Evolutionary conservation across 2,329 filamentous ascomycete species (phyloP).

Genomic region (Nannizziopsis barbatae): DNA sequence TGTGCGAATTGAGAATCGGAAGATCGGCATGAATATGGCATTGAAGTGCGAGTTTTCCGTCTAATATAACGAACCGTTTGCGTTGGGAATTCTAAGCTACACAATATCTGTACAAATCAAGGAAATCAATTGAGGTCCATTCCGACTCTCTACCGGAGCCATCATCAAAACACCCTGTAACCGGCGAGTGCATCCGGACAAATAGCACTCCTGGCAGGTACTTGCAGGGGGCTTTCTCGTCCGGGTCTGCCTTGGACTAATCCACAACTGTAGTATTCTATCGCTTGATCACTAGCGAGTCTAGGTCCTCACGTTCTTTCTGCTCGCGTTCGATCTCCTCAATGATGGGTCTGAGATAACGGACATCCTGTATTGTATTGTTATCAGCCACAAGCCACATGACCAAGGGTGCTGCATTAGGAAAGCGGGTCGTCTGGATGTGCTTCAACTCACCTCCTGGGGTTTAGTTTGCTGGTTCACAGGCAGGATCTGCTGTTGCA

Average conservation of each 20-base stretch:
- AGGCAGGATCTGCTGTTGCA: conserved; percentile 50
- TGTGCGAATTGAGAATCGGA: background rate
- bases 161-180: too few species aligned
- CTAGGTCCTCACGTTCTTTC: conserved; percentile 57
- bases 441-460: conserved; percentile 45
- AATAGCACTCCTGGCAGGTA: too few species aligned
- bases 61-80: background rate
- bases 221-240: background rate
- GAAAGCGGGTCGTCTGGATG: background rate
- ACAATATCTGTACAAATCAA: conserved; percentile 10
- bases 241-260: background rate
- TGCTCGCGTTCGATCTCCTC: conserved; percentile 56
- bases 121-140: background rate
- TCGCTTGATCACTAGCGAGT: conserved; percentile 49
- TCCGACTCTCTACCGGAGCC: too few species aligned
- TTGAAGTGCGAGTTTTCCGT: conserved; percentile 1
- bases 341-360: conserved; percentile 58
- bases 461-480: conserved; percentile 56
- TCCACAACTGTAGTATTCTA: conserved; percentile 4
- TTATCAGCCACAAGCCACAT: conserved; percentile 15
- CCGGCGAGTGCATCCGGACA: too few species aligned
- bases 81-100: background rate
- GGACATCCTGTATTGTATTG: conserved; percentile 44
- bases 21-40: background rate
- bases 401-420: background rate